Evolutionary conservation across 805 yeast species (phyloP).

Genomic region (Candida nanaspora): DNA sequence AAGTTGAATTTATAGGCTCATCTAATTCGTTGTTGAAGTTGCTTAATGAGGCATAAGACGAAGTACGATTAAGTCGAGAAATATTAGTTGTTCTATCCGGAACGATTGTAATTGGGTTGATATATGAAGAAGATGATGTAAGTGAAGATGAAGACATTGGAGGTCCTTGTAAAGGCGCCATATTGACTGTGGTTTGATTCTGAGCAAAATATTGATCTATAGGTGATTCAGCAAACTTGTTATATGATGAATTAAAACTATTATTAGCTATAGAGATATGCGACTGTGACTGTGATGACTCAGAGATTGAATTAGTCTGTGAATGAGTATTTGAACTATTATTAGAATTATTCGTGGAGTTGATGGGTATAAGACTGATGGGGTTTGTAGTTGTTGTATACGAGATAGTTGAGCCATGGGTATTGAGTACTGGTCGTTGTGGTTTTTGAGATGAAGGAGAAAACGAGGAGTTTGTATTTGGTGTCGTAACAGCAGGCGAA

Average conservation of each 20-base stretch:
- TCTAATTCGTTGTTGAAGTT: not conserved
- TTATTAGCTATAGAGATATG: not conserved
- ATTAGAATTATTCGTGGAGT: too few relatives aligned
- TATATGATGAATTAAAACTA: conserved; percentile 8
- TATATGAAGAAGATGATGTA: conserved; percentile 12
- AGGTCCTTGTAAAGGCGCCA: not conserved
- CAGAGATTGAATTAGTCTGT: not conserved
- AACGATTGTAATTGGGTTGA: not conserved
- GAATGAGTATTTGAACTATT: not conserved
- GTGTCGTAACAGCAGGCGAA: too few relatives aligned
- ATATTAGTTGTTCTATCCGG: conserved; percentile 15
- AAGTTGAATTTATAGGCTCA: not conserved
- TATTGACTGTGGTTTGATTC: conserved; percentile 15
- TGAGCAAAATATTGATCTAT: too few relatives aligned
- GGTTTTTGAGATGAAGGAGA: too few relatives aligned
- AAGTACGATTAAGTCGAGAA: conserved; percentile 14
- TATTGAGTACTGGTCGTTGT: too few relatives aligned
- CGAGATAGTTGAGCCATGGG: too few relatives aligned
- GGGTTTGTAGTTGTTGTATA: not conserved
- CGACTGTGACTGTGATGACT: too few relatives aligned
- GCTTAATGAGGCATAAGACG: conserved; percentile 27
- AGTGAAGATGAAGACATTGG: not conserved
- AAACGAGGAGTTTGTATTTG: too few relatives aligned
- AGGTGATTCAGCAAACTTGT: too few relatives aligned
- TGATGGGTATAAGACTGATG: not conserved